Evolutionary conservation across 1,284 basidiomycete species (phyloP), one percentile per base, ranked within the genome.

Genomic region (Mixia osmundae): DNA sequence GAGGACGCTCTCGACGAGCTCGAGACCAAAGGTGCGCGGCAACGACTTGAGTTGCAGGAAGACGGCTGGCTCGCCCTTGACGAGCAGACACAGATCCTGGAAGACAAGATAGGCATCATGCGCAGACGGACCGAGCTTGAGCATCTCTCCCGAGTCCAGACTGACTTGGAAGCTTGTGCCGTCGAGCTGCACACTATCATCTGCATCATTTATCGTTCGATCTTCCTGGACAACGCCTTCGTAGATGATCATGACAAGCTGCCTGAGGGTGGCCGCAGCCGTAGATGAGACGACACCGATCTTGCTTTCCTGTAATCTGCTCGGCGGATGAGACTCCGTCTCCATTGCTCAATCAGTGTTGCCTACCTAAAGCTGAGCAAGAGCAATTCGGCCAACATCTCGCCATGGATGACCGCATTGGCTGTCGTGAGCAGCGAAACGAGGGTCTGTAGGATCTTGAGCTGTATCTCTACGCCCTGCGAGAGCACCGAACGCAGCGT

Each of bases 261-360:
- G 89, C 2, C 89, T 74, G 5, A 97, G 66, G 0, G 87, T 95
- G 0, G 91, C 89, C 0, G 87, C 87, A 0, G 89, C 91, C 1
- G 89, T 97, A 0, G 83, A 91, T 3, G 83, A 89, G 5, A 97
- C 89, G 21, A 95, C 89, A 0, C 78, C 76, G 18, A 91, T 91
- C 42, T 79, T 72, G 5, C 80, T 87, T 45, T 95, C 87, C 57
- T 94, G 87, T 18, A 95, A 61, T 54, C 72, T 80, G 64, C n/a
- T n/a, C n/a, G n/a, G n/a, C n/a, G n/a, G n/a, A n/a, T 95, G 94
- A 51, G 85, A 94, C n/a, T n/a, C n/a, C n/a, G n/a, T n/a, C n/a
- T n/a, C n/a, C n/a, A n/a, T n/a, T n/a, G n/a, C n/a, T n/a, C n/a
- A n/a, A n/a, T n/a, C n/a, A n/a, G n/a, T n/a, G n/a, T n/a, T n/a